A percentile compares a stretch with the other conserved stretches of the same genome.
phyloP scores from a whole-genome alignment of 208 protist genomes.

The Crithidia mellificae region DNA sequence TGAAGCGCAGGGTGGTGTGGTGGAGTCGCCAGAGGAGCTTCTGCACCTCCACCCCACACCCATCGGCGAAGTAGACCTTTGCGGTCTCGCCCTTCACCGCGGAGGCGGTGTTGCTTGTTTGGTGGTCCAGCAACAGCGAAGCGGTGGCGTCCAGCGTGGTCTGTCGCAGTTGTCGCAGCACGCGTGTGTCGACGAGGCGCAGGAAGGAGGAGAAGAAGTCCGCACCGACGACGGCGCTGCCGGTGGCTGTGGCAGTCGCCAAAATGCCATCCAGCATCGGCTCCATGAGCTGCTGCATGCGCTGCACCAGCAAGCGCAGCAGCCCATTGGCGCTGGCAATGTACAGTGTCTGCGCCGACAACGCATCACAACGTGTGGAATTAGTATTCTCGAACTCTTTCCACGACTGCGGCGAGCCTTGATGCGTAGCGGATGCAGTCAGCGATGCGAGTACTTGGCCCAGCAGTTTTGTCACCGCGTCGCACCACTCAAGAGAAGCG shows the following conservation, averaged over 20 bases:
- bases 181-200: slow-evolving; percentile 9
- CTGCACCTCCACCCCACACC: slow-evolving; percentile 17
- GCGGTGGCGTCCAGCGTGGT: slow-evolving; percentile 1
- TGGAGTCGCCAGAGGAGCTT: slow-evolving; percentile 25
- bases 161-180: slow-evolving; percentile 19
- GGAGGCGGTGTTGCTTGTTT: neutral
- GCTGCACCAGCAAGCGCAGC: slow-evolving; percentile 27
- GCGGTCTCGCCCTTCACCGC: no score
- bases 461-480: slow-evolving; percentile 8
- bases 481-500: slow-evolving; percentile 20
- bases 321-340: slow-evolving; percentile 24
- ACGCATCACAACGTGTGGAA: no score
- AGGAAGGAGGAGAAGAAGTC: slow-evolving; percentile 27
- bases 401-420: neutral
- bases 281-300: slow-evolving; percentile 30
- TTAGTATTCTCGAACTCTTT: neutral
- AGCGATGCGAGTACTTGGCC: slow-evolving; percentile 4
- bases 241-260: slow-evolving; percentile 10
- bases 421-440: neutral
- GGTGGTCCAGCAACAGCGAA: neutral
- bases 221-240: slow-evolving; percentile 10
- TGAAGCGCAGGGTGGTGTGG: slow-evolving; percentile 30
- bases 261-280: slow-evolving; percentile 22
- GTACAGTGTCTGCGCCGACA: slow-evolving; percentile 7
- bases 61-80: neutral